Conservation (phyloP, 2,329 filamentous ascomycete genomes). For the Aspergillus costaricaensis region DNA sequence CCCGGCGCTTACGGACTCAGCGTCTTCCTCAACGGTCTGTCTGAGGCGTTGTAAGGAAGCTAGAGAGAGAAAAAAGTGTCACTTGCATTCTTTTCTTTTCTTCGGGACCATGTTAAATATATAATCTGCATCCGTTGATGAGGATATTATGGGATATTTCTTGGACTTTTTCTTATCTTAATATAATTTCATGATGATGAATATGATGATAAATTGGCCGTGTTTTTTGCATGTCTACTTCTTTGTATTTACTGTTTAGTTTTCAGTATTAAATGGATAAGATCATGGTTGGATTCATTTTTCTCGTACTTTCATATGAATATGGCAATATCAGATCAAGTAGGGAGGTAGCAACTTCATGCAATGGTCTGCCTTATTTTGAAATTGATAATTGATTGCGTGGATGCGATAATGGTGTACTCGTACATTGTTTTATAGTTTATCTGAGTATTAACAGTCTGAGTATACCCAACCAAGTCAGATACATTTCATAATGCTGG, state of each 20-base stretch:
- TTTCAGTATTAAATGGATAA: background rate
- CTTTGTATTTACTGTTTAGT: background rate
- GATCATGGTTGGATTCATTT: no score
- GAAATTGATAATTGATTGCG: no score
- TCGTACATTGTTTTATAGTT: background rate
- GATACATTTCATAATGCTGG: background rate
- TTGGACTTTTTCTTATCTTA: background rate
- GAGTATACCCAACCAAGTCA: background rate
- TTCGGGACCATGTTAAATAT: slow-evolving; percentile 29
- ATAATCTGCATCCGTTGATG: slow-evolving; percentile 13
- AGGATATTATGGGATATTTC: background rate
- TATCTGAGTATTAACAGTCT: background rate
- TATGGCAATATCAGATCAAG: no score
- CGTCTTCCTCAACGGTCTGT: slow-evolving; percentile 78
- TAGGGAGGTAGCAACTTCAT: no score
- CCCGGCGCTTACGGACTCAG: slow-evolving; percentile 78
- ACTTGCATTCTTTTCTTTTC: slow-evolving; percentile 3
- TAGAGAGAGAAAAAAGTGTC: background rate
- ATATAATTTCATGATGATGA: slow-evolving; percentile 6
- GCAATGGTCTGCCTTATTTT: no score
- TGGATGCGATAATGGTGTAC: background rate
- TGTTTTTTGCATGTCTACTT: background rate
- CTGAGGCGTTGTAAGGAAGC: slow-evolving; percentile 49
- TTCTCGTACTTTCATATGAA: no score
- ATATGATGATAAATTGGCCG: slow-evolving; percentile 12